phyloP scores from a whole-genome alignment of 805 yeast genomes.

The Millerago galiae region DNA sequence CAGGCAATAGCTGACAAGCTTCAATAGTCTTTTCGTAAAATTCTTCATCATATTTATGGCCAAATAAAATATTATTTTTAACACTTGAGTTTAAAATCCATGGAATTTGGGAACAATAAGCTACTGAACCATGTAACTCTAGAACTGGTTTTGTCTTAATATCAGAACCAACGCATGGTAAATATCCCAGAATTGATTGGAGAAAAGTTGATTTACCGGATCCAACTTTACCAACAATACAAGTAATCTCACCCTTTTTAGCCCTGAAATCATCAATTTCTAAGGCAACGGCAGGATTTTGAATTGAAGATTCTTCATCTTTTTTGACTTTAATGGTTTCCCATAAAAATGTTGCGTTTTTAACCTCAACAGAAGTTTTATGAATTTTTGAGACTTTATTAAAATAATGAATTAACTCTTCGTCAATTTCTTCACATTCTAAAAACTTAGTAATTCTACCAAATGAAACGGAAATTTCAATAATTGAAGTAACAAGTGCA shows the following conservation, averaged over 20 bases:
- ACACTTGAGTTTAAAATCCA: constrained; percentile 97
- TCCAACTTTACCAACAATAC: constrained; percentile 89
- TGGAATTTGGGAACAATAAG: constrained; percentile 89
- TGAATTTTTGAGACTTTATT: constrained; percentile 17
- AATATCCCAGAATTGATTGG: constrained; percentile 76
- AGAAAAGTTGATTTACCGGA: constrained; percentile 82
- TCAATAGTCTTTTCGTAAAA: constrained; percentile 75
- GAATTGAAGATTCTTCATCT: constrained; percentile 34
- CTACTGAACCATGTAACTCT: constrained; percentile 71
- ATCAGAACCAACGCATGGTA: constrained; percentile 33
- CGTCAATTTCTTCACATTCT: constrained; percentile 38
- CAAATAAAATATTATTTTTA: constrained; percentile 85
- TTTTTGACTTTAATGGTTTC: constrained; percentile 16
- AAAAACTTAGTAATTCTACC: constrained; percentile 47
- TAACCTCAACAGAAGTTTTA: constrained; percentile 32
- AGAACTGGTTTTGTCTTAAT: constrained; percentile 27
- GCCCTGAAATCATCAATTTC: constrained; percentile 55
- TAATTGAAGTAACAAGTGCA: constrained; percentile 43
- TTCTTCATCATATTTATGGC: constrained; percentile 73
- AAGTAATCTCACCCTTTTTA: constrained; percentile 69
- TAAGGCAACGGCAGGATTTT: constrained; percentile 40
- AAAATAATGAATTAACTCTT: constrained; percentile 25
- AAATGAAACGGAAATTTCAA: constrained; percentile 55
- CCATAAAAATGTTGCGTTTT: constrained; percentile 54
- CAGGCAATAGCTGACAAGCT: constrained; percentile 84